Conservation (phyloP, 108 stramenopile species). For the Cylindrotheca closterium region DNA sequence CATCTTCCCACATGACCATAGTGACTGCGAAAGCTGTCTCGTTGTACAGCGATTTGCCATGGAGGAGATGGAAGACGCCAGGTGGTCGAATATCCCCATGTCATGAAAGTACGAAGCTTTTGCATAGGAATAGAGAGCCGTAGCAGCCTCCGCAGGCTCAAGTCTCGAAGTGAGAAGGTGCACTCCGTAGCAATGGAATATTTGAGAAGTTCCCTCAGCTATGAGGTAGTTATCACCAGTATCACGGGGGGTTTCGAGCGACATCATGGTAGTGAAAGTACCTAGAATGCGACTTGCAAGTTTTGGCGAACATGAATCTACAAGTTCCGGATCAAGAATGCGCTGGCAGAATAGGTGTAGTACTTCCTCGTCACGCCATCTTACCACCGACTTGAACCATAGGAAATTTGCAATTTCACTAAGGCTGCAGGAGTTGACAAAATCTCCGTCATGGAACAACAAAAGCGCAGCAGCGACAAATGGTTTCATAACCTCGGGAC, state of each 20-base stretch:
- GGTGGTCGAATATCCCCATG: constrained; percentile 72
- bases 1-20: constrained; percentile 84
- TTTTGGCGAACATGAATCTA: constrained; percentile 44
- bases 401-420: constrained; percentile 51
- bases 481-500: constrained; percentile 29
- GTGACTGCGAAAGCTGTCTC: constrained; percentile 50
- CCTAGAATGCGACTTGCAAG: constrained; percentile 61
- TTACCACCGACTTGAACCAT: constrained; percentile 49
- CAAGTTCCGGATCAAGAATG: constrained; percentile 44
- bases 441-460: constrained; percentile 43
- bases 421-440: constrained; percentile 38
- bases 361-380: constrained; percentile 41
- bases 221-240: not conserved
- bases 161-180: constrained; percentile 52
- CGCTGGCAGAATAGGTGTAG: constrained; percentile 33
- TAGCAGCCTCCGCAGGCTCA: constrained; percentile 47
- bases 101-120: constrained; percentile 59
- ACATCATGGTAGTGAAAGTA: constrained; percentile 40
- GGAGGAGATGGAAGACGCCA: constrained; percentile 37
- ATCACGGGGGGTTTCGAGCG: not conserved
- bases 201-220: constrained; percentile 1
- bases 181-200: constrained; percentile 50
- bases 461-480: constrained; percentile 39
- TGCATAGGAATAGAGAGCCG: constrained; percentile 70
- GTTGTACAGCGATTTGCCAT: constrained; percentile 36